Evolutionary conservation across 805 yeast genomes (phyloP), one percentile per base, ranked within the genome.

Genomic region (Lipomyces yamadae): DNA sequence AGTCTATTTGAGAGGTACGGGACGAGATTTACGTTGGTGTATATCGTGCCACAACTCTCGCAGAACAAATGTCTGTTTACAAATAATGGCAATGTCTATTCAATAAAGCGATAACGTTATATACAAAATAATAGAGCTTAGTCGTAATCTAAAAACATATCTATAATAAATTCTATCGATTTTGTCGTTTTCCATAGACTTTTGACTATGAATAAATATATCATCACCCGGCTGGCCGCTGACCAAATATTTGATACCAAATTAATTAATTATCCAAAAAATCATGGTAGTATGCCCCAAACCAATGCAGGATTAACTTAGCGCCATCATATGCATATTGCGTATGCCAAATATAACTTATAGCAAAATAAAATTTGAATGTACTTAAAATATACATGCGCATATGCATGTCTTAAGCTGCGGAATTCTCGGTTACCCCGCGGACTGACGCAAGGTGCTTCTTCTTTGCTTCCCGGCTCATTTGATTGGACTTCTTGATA

Each of bases 401-500:
- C 24, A 24, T 24, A 24, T 24, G 24, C 24, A 24, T 24, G 24
- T 24, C 24, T 24, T 42, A 42, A 42, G n/a, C 48, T n/a, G 15
- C 3, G 48, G 48, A 42, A 5, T 42, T 24, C 24, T 24, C n/a
- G 4, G n/a, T 24, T 15, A 5, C 48, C 5, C 18, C 48, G 15
- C 48, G 18, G 5, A 7, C 13, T 7, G 48, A 15, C 7, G 48
- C 48, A 42, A 6, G 18, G 48, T 42, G 48, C 6, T 42, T 42
- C 24, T 15, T 15, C 48, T 42, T 42, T 11, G 48, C 48, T 29
- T 79, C 77, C 66, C 82, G 81, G 52, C 90, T 89, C 70, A 88
- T 75, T 60, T 78, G 80, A 69, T 83, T 77, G 0, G 91, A 86
- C 55, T 85, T 85, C 74, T 86, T 88, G 71, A 95, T 91, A 73